Base-by-base conservation (phyloP, 2,329 filamentous ascomycete species). In the Xylaria sp. region DNA sequence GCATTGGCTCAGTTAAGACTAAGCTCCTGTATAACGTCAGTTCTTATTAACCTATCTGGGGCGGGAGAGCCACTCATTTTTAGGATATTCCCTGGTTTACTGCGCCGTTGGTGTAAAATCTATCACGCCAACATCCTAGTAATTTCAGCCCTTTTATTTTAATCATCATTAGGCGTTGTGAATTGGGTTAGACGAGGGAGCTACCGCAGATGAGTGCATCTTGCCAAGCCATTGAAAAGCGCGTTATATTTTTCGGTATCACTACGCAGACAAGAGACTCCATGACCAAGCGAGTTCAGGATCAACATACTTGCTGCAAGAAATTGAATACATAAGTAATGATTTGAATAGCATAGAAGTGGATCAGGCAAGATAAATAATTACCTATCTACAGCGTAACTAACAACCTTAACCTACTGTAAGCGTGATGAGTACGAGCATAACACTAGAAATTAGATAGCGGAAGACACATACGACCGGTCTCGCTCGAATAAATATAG, bases 61-160 rank as follows among this genome's bases (percentile, higher is more conserved):
- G 23, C 46, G 38, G n/a, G 9, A 51, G 57, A 54, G 44, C 36
- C 42, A 49, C 42, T 44, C 49, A 17, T 33, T 51, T 62, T 65
- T 53, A n/a, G n/a, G 40, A 54, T 13, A 51, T 56, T 62, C 26
- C 53, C 58, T 63, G 46, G 46, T 65, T 57, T 23, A 44, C 56
- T 57, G 5, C 33, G 54, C 44, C 10, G 42, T 63, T 59, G 36
- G 53, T 26, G 44, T 49, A 20, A n/a, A 63, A 54, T 17, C 46
- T 57, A 61, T 66, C 40, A 61, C 46, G 65, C 65, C 56, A 57
- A 59, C 40, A 67, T 51, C 64, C 61, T 46, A 15, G 65, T 31
- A 48, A 61, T 62, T 48, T 65, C 65, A 67, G 68, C 68, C 46
- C 31, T 70, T 60, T 62, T 65, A 67, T 65, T 61, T 67, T 65